Conservation (phyloP, 2,329 filamentous ascomycete species). For the Trichothecium roseum region DNA sequence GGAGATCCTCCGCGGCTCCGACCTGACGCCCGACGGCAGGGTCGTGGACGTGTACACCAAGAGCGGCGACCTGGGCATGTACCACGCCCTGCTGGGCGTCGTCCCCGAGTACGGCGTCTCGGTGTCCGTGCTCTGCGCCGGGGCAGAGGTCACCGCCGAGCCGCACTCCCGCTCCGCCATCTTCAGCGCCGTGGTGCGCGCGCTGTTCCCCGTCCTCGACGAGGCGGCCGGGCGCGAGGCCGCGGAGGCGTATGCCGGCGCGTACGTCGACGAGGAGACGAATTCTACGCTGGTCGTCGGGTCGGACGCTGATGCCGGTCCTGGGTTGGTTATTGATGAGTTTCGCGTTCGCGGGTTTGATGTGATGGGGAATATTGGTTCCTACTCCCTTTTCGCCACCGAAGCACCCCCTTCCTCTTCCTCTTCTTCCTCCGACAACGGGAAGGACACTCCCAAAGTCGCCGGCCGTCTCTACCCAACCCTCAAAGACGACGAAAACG, state of each 20-base stretch:
- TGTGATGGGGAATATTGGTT: slow-evolving; percentile 22
- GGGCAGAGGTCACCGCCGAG: slow-evolving; percentile 13
- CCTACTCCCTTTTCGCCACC: slow-evolving; percentile 12
- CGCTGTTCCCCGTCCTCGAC: slow-evolving; percentile 30
- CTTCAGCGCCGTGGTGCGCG: slow-evolving; percentile 19
- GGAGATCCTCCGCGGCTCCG: slow-evolving; percentile 30
- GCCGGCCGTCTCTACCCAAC: slow-evolving; percentile 19
- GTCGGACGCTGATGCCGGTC: slow-evolving; percentile 24
- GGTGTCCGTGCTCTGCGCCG: slow-evolving; percentile 26
- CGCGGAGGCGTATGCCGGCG: slow-evolving; percentile 19
- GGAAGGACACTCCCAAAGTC: slow-evolving; percentile 6
- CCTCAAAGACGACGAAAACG: slow-evolving; percentile 9
- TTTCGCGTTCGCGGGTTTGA: slow-evolving; percentile 30
- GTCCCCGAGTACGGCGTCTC: slow-evolving; percentile 36
- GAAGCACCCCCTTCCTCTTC: slow-evolving; percentile 5
- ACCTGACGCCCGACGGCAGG: slow-evolving; percentile 23
- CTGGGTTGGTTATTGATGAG: slow-evolving; percentile 25
- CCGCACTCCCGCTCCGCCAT: slow-evolving; percentile 9
- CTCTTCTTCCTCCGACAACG: no score
- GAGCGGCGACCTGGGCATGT: slow-evolving; percentile 29
- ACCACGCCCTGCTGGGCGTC: slow-evolving; percentile 27
- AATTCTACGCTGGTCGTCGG: slow-evolving; percentile 29
- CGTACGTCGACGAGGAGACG: slow-evolving; percentile 23
- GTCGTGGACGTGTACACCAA: slow-evolving; percentile 37
- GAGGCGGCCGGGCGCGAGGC: slow-evolving; percentile 27